Evolutionary conservation across 768 basidiomycete species (phyloP).

Genomic region (Clavulina sp.): DNA sequence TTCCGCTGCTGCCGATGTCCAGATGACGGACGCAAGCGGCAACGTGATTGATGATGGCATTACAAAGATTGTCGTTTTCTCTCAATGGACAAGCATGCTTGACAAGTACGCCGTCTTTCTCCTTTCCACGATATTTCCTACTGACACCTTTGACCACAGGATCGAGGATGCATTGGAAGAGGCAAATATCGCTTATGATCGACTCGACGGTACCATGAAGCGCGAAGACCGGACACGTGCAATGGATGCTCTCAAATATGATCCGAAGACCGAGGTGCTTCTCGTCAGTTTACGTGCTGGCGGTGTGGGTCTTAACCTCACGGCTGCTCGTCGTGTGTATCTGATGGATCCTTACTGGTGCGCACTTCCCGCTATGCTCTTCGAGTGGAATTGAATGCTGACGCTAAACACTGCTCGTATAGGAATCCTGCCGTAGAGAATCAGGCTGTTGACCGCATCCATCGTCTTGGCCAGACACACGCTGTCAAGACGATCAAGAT

Average conservation of each 20-base stretch:
- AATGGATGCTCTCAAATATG: slow-evolving; percentile 82
- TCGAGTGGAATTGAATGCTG: not conserved
- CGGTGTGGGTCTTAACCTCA: slow-evolving; percentile 91
- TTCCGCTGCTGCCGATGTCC: slow-evolving; percentile 41
- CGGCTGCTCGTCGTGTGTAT: slow-evolving; percentile 84
- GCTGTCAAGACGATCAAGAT: slow-evolving; percentile 85
- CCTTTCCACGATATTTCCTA: not conserved
- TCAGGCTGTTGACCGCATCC: slow-evolving; percentile 95
- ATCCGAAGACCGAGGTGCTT: slow-evolving; percentile 82
- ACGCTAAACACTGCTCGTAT: not conserved
- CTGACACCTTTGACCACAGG: slow-evolving; percentile 23
- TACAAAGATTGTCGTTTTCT: slow-evolving; percentile 90
- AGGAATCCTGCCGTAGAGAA: slow-evolving; percentile 97
- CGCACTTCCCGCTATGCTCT: slow-evolving; percentile 10
- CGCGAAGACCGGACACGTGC: slow-evolving; percentile 82
- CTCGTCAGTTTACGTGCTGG: slow-evolving; percentile 93
- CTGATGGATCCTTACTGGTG: slow-evolving; percentile 96
- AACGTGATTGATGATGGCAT: slow-evolving; percentile 49
- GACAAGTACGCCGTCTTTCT: slow-evolving; percentile 43
- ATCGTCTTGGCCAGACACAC: slow-evolving; percentile 86
- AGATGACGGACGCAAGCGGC: slow-evolving; percentile 61
- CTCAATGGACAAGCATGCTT: slow-evolving; percentile 89
- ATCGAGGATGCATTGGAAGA: slow-evolving; percentile 79
- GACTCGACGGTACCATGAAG: slow-evolving; percentile 96
- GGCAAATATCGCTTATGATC: slow-evolving; percentile 70